Conservation (phyloP, 805 yeast genomes). For the Wickerhamia fluorescens region DNA sequence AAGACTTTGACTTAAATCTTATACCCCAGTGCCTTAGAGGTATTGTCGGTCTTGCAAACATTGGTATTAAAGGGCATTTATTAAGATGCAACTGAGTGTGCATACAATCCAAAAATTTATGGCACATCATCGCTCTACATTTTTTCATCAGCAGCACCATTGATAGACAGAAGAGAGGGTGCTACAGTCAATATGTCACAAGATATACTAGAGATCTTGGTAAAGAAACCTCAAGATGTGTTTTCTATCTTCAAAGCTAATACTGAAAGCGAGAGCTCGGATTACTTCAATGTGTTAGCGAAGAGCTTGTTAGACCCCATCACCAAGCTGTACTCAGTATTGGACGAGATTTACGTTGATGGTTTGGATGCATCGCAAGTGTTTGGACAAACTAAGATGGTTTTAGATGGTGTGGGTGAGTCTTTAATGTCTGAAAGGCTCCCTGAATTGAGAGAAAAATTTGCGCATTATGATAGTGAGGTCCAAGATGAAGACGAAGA, state of each 20-base stretch:
- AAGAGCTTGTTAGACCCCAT: slow-evolving; percentile 56
- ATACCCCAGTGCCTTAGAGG: too few species aligned
- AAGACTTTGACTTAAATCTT: slow-evolving; percentile 38
- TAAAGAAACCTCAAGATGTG: slow-evolving; percentile 17
- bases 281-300: slow-evolving; percentile 25
- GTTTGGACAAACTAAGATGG: slow-evolving; percentile 87
- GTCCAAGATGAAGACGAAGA: slow-evolving; percentile 11
- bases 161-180: too few species aligned
- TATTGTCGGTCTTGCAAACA: background rate
- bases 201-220: slow-evolving; percentile 16
- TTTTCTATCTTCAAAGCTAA: slow-evolving; percentile 13
- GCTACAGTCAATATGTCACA: too few species aligned
- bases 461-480: slow-evolving; percentile 12
- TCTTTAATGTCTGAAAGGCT: slow-evolving; percentile 51
- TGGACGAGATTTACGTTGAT: slow-evolving; percentile 76
- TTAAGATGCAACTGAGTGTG: too few species aligned
- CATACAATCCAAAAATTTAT: too few species aligned
- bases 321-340: slow-evolving; percentile 46
- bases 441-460: slow-evolving; percentile 39
- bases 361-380: slow-evolving; percentile 89
- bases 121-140: slow-evolving; percentile 6
- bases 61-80: too few species aligned
- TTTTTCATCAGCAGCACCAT: too few species aligned
- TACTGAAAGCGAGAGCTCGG: slow-evolving; percentile 5
- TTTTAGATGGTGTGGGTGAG: slow-evolving; percentile 72